Evolutionary conservation across 345 rosid genomes (phyloP), one percentile per base, ranked within the genome.

Genomic region (Salix brachista): DNA sequence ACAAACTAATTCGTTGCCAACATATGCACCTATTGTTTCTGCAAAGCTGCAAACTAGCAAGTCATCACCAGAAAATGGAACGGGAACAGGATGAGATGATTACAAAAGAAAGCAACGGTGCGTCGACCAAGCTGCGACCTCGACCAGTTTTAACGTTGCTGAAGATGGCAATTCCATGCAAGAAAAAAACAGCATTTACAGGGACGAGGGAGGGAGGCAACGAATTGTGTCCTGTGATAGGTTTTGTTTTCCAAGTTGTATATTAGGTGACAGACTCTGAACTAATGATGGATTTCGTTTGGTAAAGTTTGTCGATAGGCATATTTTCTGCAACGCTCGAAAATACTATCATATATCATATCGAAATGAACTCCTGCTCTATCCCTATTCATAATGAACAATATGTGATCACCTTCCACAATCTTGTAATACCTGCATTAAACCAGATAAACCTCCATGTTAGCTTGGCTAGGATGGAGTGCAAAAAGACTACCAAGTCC

Each of bases 311-410:
- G 96, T 8, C 78, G 90, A 39, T 88, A 87, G 1, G 85, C 92
- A 78, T 96, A 96, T 73, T 96, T 93, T 84, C 98, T 87, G 83
- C 99, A 96, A 8, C 97, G 88, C 78, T 93, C 88, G 52, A 96
- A 96, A 76, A 96, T 96, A 86, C 90, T 89, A 74, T 93, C 99
- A n/a, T 96, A 96, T 56, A 96, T 87, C 48, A 92, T 75, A 83
- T 96, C 99, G 21, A 93, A 96, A 73, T 91, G 91, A 61, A 92
- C 88, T 44, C 98, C 98, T 19, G 99, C 98, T 87, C 99, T 86
- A 73, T 96, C 99, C 73, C 97, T 75, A 76, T 90, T 93, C 61
- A 96, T 77, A 8, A 96, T 82, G 84, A 96, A 93, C 64, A 87
- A 32, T 32, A 96, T 85, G 85, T 96, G 99, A 86, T 96, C 99